Percentiles rank a stretch among this genome's conserved stretches.
phyloP scores from a whole-genome alignment of 169 alveolate species.

The Haemoproteus tartakovskyi region DNA sequence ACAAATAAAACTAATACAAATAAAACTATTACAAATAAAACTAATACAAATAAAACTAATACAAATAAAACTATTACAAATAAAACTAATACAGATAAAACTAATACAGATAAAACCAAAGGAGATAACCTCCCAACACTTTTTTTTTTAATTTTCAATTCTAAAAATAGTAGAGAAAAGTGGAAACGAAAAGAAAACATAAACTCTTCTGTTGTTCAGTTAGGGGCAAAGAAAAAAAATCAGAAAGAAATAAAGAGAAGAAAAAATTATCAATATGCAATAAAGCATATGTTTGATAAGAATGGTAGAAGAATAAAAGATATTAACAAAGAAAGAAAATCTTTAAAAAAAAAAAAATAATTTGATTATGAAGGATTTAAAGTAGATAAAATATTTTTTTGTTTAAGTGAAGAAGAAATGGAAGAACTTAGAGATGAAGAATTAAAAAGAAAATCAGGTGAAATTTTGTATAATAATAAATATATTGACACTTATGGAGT shows the following conservation, averaged over 20 bases:
- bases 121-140: too few species aligned
- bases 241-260: constrained; percentile 50
- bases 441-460: constrained; percentile 45
- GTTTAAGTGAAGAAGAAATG: constrained; percentile 45
- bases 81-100: too few species aligned
- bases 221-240: constrained; percentile 32
- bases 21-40: too few species aligned
- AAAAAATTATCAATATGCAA: constrained; percentile 57
- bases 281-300: constrained; percentile 54
- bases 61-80: too few species aligned
- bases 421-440: constrained; percentile 48
- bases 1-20: too few species aligned
- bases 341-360: constrained; percentile 38
- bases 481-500: constrained; percentile 56
- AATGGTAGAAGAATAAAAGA: constrained; percentile 57
- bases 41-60: too few species aligned
- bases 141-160: too few species aligned
- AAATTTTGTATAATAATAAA: constrained; percentile 43
- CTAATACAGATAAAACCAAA: too few species aligned
- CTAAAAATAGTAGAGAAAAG: neutral
- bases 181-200: neutral
- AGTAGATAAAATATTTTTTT: constrained; percentile 27
- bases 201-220: too few species aligned
- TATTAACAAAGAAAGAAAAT: constrained; percentile 39
- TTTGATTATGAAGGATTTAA: constrained; percentile 62